Evolutionary conservation across 352 stramenopile genomes (phyloP).

Genomic region (Globisporangium spiculum): DNA sequence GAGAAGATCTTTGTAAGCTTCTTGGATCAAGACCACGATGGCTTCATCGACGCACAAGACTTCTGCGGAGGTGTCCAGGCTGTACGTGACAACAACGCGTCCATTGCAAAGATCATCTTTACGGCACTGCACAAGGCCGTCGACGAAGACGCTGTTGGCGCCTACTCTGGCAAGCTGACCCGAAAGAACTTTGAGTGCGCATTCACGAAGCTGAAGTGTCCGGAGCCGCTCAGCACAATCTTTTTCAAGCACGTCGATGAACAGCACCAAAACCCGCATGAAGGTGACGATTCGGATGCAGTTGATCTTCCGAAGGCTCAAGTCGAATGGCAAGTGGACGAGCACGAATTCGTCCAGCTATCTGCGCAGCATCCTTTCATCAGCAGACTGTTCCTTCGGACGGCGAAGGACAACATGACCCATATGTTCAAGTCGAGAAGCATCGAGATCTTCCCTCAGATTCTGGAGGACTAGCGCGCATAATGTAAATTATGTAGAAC

Average conservation of each 20-base stretch:
- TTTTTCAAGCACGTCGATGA: constrained; percentile 62
- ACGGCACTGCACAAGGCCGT: constrained; percentile 50
- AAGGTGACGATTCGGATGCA: not conserved
- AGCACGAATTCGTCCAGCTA: constrained; percentile 39
- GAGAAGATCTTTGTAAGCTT: constrained; percentile 59
- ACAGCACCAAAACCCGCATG: constrained; percentile 26
- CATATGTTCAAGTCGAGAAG: constrained; percentile 45
- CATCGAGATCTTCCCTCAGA: constrained; percentile 47
- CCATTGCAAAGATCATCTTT: constrained; percentile 70
- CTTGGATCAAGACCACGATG: constrained; percentile 63
- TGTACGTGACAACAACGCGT: constrained; percentile 47
- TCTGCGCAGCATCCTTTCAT: constrained; percentile 65
- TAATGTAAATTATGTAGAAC: constrained; percentile 5
- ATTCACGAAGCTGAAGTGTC: constrained; percentile 59
- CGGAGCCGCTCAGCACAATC: constrained; percentile 43
- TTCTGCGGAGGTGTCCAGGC: constrained; percentile 64
- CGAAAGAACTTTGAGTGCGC: constrained; percentile 40
- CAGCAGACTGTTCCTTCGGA: constrained; percentile 60
- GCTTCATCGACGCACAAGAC: constrained; percentile 70
- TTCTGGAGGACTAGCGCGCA: constrained; percentile 38
- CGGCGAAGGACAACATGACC: constrained; percentile 61
- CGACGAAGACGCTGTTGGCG: constrained; percentile 16
- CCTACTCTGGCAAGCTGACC: constrained; percentile 3
- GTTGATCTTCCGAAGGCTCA: not conserved
- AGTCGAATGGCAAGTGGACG: constrained; percentile 36